Evolutionary conservation across 345 rosid species (phyloP), one percentile per base, ranked within the genome.

Genomic region (Aegle marmelos): DNA sequence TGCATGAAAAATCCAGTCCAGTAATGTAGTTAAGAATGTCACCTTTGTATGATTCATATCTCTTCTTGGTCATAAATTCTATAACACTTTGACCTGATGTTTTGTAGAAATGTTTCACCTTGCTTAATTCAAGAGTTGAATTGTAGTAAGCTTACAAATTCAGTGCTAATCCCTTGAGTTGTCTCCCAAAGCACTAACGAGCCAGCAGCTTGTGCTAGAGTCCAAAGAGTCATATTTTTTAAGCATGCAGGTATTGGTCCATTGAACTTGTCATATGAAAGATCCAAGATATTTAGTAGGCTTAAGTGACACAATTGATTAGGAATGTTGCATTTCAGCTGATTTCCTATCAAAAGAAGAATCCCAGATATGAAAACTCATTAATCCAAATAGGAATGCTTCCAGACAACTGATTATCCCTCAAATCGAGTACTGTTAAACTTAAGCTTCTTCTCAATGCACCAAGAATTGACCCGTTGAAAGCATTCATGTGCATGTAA

Each of bases 1-100:
- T 83, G 79, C 78, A 61, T 4, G 74, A 83, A 39, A 83, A 65
- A 69, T 83, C 81, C 21, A 83, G 17, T 4, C 81, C 79, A 77
- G 60, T 62, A 62, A 25, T 74, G 9, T 39, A n/a, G 1, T 39
- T 24, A n/a, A 68, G 53, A 39, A 13, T 4, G 7, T 11, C 64
- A 58, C 83, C 73, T 34, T 56, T 33, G 81, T 80, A 83, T 33
- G 65, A 73, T 7, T 80, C 67, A 25, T 77, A 76, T 14, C 86
- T 80, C 58, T 56, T 73, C 67, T 83, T 83, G 53, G 69, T 76
- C 19, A 28, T 58, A 41, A 80, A 74, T 21, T 77, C 76, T 1
- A 74, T 81, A 62, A 48, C 79, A 0, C 19, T 11, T 25, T 14
- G 10, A 14, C 31, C 5, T 14, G 28, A 8, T 9, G 0, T 14